Conservation (phyloP, 2,329 filamentous ascomycete genomes). For the Neofusicoccum sp. region DNA sequence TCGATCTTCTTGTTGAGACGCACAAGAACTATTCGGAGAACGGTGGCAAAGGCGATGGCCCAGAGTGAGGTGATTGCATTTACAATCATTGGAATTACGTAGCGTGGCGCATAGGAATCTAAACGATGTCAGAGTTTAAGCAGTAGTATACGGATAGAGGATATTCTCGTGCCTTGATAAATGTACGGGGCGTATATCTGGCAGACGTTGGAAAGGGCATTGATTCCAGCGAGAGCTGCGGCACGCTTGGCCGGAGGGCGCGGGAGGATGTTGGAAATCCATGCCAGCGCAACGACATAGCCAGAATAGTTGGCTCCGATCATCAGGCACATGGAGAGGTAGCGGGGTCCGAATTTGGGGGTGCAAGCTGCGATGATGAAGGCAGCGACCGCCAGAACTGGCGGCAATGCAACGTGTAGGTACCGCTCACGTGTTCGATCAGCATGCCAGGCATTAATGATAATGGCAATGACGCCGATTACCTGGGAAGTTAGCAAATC, state of each 20-base stretch:
- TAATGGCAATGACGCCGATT: slow-evolving; percentile 36
- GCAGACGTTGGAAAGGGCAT: slow-evolving; percentile 52
- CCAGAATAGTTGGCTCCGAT: slow-evolving; percentile 30
- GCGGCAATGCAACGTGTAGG: slow-evolving; percentile 40
- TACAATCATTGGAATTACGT: slow-evolving; percentile 66
- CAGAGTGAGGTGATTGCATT: slow-evolving; percentile 69
- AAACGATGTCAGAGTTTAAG: background rate
- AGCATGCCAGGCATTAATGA: slow-evolving; percentile 42
- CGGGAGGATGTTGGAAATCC: slow-evolving; percentile 56
- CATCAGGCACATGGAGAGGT: slow-evolving; percentile 60
- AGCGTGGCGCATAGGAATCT: slow-evolving; percentile 22
- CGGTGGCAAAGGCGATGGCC: slow-evolving; percentile 64
- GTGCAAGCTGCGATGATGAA: slow-evolving; percentile 36
- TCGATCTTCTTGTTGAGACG: slow-evolving; percentile 71
- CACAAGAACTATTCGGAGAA: slow-evolving; percentile 65
- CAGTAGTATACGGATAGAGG: background rate
- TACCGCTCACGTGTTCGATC: slow-evolving; percentile 45
- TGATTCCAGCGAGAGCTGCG: slow-evolving; percentile 59
- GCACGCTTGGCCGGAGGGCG: slow-evolving; percentile 59
- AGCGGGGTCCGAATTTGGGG: slow-evolving; percentile 54
- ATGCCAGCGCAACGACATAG: slow-evolving; percentile 61
- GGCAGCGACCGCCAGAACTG: slow-evolving; percentile 31
- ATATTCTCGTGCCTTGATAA: background rate
- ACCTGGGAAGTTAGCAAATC: slow-evolving; percentile 43
- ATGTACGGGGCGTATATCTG: slow-evolving; percentile 10